Base-by-base conservation (phyloP, 2,329 filamentous ascomycete genomes). In the Bretziella fagacearum region DNA sequence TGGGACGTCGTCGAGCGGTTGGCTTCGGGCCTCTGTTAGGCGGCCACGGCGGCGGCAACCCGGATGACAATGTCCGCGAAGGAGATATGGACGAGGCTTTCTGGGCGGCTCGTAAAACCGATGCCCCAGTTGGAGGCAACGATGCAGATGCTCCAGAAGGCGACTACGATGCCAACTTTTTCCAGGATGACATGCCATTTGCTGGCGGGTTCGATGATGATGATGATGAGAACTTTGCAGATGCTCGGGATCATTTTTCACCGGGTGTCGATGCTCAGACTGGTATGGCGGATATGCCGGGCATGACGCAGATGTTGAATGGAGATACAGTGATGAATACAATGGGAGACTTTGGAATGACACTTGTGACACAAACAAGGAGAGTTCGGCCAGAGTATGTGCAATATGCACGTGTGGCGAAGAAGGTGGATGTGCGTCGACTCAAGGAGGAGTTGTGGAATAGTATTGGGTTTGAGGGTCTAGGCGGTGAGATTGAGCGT, bases 121-220 rank as follows among this genome's bases (percentile, higher is more conserved):
- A 65, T 44, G 59, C 58, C 55, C 60, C 63, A 27, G 53, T 55
- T 48, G 54, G 56, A 47, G 59, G 60, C 37, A 78, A 80, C 20
- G 76, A 77, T 37, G 72, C 67, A 2, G 70, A 64, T 1, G 61
- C 72, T 30, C 71, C 71, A 2, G 69, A 76, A 55, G 87, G 87
- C 51, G 80, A 93, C 58, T 98, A 96, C 62, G 86, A 96, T 60
- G 89, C 91, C 50, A 83, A 96, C 62, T 98, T 96, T 72, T 98
- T 96, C 67, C 81, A 91, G 56, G 91, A 96, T 57, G 84, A 89
- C 55, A 66, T 87, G 53, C 78, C 79, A 1, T 73, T 84, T 55
- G 67, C 69, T 40, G 62, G 68, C 18, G 69, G 73, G 15, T 69
- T 70, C 23, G 78, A 80, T 35, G 81, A 83, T 46, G 79, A 81